Evolutionary conservation across 2,329 filamentous ascomycete species (phyloP).

Genomic region (Sporothrix pseudoabietina): DNA sequence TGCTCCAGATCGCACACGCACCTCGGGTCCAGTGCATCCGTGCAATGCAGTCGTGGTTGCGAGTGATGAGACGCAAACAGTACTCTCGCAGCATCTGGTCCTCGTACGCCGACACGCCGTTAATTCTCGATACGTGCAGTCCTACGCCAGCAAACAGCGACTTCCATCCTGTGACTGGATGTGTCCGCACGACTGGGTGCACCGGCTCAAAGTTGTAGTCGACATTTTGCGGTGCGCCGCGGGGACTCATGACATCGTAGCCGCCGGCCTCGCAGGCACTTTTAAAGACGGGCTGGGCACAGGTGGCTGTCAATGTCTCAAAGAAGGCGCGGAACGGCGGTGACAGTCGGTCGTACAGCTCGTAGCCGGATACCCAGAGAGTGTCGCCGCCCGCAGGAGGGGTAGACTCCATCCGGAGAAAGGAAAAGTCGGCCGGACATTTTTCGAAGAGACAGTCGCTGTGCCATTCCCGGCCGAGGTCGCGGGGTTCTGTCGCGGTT

Average conservation of each 20-base stretch:
- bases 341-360: slow-evolving; percentile 66
- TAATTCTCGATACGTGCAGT: slow-evolving; percentile 52
- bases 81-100: slow-evolving; percentile 51
- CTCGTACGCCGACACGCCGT: slow-evolving; percentile 53
- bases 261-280: slow-evolving; percentile 46
- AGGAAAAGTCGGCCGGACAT: slow-evolving; percentile 51
- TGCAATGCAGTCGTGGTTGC: slow-evolving; percentile 61
- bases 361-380: slow-evolving; percentile 68
- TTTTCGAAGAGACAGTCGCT: slow-evolving; percentile 54
- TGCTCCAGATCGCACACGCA: slow-evolving; percentile 61
- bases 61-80: slow-evolving; percentile 53
- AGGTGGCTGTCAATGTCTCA: slow-evolving; percentile 59
- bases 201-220: slow-evolving; percentile 52
- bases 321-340: slow-evolving; percentile 53
- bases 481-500: slow-evolving; percentile 1
- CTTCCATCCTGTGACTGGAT: slow-evolving; percentile 62
- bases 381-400: slow-evolving; percentile 55
- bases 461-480: slow-evolving; percentile 45
- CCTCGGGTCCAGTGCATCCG: slow-evolving; percentile 48
- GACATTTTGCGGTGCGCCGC: slow-evolving; percentile 55
- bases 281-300: slow-evolving; percentile 54
- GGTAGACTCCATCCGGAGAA: slow-evolving; percentile 47
- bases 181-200: slow-evolving; percentile 59
- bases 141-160: slow-evolving; percentile 55
- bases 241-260: slow-evolving; percentile 47